Conservation (phyloP, 2,329 filamentous ascomycete species). For the Microdochium trichocladiopsis region DNA sequence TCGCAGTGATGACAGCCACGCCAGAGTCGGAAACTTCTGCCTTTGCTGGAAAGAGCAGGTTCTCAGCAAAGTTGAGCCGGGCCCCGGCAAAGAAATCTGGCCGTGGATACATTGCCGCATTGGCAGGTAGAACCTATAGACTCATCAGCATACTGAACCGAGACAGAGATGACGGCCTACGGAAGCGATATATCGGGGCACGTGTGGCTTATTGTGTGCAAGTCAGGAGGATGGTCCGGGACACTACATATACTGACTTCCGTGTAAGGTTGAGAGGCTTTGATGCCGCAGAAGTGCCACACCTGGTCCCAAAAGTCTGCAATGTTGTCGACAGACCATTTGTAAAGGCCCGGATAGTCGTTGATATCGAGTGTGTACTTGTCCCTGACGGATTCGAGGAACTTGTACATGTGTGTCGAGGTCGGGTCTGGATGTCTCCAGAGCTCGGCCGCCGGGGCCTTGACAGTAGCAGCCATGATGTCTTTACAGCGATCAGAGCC, state of each 20-base stretch:
- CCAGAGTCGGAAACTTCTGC: conserved; percentile 47
- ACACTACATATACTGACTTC: conserved; percentile 37
- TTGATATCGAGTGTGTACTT: conserved; percentile 57
- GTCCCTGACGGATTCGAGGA: conserved; percentile 61
- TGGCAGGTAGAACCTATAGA: conserved; percentile 57
- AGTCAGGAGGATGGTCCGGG: no score
- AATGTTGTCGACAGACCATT: conserved; percentile 76
- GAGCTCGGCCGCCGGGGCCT: conserved; percentile 38
- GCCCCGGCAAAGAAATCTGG: conserved; percentile 78
- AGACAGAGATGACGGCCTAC: background rate
- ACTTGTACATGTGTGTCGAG: conserved; percentile 64
- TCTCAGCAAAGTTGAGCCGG: conserved; percentile 88
- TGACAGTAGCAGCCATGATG: conserved; percentile 13
- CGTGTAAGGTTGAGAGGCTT: conserved; percentile 55
- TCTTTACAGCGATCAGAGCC: no score
- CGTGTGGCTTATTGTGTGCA: background rate
- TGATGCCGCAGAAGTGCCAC: conserved; percentile 77
- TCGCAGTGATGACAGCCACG: conserved; percentile 71
- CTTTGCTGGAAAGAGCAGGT: conserved; percentile 73
- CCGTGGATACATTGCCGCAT: conserved; percentile 73
- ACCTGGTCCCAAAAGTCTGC: conserved; percentile 76
- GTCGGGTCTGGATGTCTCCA: conserved; percentile 66
- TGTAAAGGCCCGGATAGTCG: conserved; percentile 69
- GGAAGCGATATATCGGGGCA: background rate
- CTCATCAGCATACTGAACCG: conserved; percentile 3